Conservation (phyloP, 306 rosid genomes). For the Vigna nakashimae region DNA sequence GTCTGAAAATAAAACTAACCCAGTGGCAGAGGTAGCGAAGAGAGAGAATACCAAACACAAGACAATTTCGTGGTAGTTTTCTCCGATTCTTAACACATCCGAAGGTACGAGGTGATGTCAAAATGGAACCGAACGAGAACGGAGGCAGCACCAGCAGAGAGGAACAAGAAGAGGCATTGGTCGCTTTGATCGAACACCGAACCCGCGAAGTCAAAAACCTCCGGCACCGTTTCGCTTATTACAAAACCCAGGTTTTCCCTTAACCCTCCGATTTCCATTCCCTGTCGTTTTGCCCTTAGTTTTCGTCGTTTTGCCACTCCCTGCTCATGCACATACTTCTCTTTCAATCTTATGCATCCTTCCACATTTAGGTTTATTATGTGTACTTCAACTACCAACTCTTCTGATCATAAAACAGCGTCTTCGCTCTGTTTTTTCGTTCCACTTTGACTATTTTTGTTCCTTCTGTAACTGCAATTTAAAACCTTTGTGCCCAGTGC, state of each 20-base stretch:
- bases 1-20: neutral
- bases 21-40: neutral
- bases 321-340: neutral
- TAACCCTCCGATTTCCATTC: neutral
- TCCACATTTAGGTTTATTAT: neutral
- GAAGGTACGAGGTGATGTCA: neutral
- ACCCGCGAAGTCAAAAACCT: constrained; percentile 71
- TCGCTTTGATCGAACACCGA: constrained; percentile 87
- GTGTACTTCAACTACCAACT: neutral
- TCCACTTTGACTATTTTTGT: neutral
- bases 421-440: neutral
- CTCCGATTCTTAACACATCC: neutral
- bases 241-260: constrained; percentile 69
- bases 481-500: neutral
- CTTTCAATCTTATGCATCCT: neutral
- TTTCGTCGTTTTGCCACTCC: neutral
- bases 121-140: constrained; percentile 45
- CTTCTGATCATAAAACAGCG: neutral
- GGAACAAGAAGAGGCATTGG: constrained; percentile 87
- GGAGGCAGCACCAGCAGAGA: constrained; percentile 41
- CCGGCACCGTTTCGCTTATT: constrained; percentile 68
- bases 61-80: neutral
- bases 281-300: neutral
- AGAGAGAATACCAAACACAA: neutral
- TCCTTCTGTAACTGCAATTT: neutral